Percentiles rank a stretch among this genome's conserved stretches.
These are phyloP conservation scores for Polyporus tsugae DNA, from an alignment of 1,284 basidiomycete genomes.

Conservation along the genomic window DNA sequence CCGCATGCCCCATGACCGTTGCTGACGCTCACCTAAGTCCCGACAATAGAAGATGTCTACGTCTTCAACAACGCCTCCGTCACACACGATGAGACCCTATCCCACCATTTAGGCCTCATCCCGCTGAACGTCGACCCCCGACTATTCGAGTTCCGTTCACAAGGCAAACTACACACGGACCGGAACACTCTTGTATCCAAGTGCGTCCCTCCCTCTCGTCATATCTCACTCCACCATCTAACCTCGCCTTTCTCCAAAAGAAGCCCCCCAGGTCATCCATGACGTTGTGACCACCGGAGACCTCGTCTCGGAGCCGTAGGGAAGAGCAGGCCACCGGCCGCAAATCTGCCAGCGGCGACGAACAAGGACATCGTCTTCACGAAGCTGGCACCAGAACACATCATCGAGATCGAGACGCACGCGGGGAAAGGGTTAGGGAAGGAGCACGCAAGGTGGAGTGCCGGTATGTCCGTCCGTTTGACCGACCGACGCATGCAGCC, in stretches of 20 bases:
- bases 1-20: neutral
- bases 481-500: neutral
- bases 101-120: neutral
- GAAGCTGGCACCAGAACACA: conserved; percentile 93
- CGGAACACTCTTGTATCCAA: neutral
- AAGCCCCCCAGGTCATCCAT: conserved; percentile 22
- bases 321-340: conserved; percentile 74
- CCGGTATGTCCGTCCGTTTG: conserved; percentile 82
- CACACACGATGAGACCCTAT: neutral
- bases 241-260: neutral
- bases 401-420: conserved; percentile 87
- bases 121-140: neutral
- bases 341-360: conserved; percentile 71
- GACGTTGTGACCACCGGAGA: conserved; percentile 77
- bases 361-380: conserved; percentile 90
- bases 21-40: neutral
- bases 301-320: conserved; percentile 85
- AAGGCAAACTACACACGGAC: neutral
- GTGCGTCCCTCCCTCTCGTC: neutral
- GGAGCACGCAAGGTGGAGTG: conserved; percentile 97
- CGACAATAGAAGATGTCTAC: no score
- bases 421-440: conserved; percentile 94
- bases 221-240: neutral
- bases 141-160: neutral
- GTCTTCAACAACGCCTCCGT: neutral